Evolutionary conservation across 805 yeast genomes (phyloP).

Genomic region (Starmera caribaea): DNA sequence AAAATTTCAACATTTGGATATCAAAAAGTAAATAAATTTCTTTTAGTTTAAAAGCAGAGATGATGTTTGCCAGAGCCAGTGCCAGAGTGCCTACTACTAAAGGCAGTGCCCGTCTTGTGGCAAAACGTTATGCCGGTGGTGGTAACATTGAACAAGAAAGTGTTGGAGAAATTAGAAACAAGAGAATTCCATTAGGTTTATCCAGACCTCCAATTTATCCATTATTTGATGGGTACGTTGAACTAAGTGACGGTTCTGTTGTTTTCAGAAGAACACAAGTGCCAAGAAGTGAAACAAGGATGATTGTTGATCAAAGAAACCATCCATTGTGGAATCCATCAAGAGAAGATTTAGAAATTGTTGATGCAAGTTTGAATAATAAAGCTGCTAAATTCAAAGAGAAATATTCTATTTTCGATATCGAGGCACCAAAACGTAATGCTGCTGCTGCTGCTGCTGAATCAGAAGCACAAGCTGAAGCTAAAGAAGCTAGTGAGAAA

Average conservation of each 20-base stretch:
- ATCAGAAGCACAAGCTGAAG: slow-evolving; percentile 5
- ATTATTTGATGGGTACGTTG: slow-evolving; percentile 83
- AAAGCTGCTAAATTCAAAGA: slow-evolving; percentile 66
- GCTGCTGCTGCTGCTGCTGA: slow-evolving; percentile 4
- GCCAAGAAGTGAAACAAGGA: slow-evolving; percentile 78
- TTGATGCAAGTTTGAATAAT: slow-evolving; percentile 80
- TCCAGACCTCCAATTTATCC: slow-evolving; percentile 91
- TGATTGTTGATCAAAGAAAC: slow-evolving; percentile 84
- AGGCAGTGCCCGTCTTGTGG: neutral
- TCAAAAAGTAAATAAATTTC: too few relatives aligned
- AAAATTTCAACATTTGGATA: too few relatives aligned
- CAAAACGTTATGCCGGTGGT: neutral
- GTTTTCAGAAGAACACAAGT: slow-evolving; percentile 72
- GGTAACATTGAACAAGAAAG: neutral
- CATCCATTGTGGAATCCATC: slow-evolving; percentile 84
- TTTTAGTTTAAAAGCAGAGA: too few relatives aligned
- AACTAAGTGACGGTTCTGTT: slow-evolving; percentile 91
- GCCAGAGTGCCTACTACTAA: too few relatives aligned
- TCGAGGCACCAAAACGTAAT: slow-evolving; percentile 23
- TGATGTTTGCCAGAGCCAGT: too few relatives aligned
- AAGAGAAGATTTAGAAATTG: slow-evolving; percentile 62
- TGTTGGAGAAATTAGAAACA: slow-evolving; percentile 12
- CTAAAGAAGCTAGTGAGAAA: slow-evolving; percentile 1
- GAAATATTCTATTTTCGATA: slow-evolving; percentile 45
- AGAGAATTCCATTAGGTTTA: slow-evolving; percentile 66